Evolutionary conservation across 1,139 yeast species (phyloP).

Genomic region (Trichomonascaceae sp.): DNA sequence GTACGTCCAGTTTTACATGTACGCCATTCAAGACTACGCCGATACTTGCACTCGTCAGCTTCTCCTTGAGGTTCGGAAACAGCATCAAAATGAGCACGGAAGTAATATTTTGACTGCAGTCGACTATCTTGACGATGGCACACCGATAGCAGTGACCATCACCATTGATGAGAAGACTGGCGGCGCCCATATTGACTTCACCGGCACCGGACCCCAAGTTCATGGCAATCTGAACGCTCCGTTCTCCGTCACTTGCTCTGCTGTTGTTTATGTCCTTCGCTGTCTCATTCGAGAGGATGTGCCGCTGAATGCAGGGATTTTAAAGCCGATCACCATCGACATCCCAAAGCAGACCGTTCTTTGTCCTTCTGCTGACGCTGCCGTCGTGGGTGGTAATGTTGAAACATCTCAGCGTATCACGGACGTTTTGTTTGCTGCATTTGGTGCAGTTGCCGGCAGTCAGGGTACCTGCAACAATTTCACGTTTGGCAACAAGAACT

Average conservation of each 20-base stretch:
- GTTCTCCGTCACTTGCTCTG: constrained; percentile 66
- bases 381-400: constrained; percentile 85
- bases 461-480: constrained; percentile 67
- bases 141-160: constrained; percentile 35
- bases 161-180: constrained; percentile 33
- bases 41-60: constrained; percentile 39
- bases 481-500: constrained; percentile 51
- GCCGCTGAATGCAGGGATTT: constrained; percentile 77
- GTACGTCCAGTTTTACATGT: constrained; percentile 46
- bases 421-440: constrained; percentile 65
- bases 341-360: constrained; percentile 62
- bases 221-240: constrained; percentile 56
- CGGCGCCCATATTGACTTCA: constrained; percentile 42
- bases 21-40: constrained; percentile 47
- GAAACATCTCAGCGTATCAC: constrained; percentile 76
- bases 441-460: constrained; percentile 65
- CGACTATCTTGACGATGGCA: constrained; percentile 53
- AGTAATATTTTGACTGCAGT: constrained; percentile 44
- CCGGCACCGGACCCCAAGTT: constrained; percentile 47
- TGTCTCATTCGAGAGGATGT: constrained; percentile 65
- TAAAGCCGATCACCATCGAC: constrained; percentile 50
- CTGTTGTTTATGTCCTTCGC: constrained; percentile 64
- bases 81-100: constrained; percentile 56
- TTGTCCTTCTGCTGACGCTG: constrained; percentile 63
- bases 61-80: constrained; percentile 37